phyloP scores from a whole-genome alignment of 306 rosid genomes.

The Trifolium dubium region DNA sequence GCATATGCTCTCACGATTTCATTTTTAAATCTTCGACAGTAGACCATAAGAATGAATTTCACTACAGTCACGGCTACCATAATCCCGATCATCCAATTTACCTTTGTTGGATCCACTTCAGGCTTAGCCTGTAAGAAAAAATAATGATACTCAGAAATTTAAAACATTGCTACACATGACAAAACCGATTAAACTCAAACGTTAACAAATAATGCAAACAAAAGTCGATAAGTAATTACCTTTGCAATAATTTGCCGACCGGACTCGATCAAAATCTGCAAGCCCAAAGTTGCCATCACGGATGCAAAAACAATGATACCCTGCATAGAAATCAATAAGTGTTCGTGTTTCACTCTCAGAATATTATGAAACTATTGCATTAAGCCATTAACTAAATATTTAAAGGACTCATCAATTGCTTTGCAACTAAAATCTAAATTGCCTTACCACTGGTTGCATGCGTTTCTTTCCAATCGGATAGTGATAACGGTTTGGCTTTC shows the following conservation, averaged over 20 bases:
- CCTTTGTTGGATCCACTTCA: conserved; percentile 40
- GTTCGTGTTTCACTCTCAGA: neutral
- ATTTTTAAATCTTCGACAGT: conserved; percentile 70
- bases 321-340: conserved; percentile 51
- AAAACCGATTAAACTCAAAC: neutral
- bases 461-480: conserved; percentile 92
- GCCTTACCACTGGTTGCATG: conserved; percentile 84
- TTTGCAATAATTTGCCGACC: conserved; percentile 47
- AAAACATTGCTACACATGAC: neutral
- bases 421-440: neutral
- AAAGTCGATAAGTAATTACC: conserved; percentile 42
- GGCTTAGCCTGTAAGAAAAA: conserved; percentile 45
- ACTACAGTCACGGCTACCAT: conserved; percentile 73
- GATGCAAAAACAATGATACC: conserved; percentile 92
- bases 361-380: neutral
- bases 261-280: conserved; percentile 80
- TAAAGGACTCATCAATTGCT: neutral
- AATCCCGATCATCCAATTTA: conserved; percentile 72
- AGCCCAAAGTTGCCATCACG: conserved; percentile 82
- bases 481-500: conserved; percentile 62
- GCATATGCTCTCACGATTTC: conserved; percentile 80
- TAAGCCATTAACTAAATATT: neutral
- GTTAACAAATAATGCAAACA: conserved; percentile 18
- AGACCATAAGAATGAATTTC: conserved; percentile 77
- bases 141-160: conserved; percentile 10